These are phyloP conservation scores for Picea abies DNA, from an alignment of 83 land plant species.

Conservation along the genomic window DNA sequence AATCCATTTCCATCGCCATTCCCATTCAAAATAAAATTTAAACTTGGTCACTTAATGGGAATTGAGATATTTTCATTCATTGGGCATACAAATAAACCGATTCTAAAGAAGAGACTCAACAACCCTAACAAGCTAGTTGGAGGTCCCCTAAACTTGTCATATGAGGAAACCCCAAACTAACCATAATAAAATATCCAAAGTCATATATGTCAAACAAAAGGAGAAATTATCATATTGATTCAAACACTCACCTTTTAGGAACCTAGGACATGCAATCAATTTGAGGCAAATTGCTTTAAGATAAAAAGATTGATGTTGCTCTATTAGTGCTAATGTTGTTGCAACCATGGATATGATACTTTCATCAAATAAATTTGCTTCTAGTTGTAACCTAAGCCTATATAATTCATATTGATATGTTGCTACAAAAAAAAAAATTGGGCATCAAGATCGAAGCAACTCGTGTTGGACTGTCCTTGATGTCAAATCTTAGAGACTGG, in stretches of 20 bases:
- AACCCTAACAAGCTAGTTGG: too few species aligned
- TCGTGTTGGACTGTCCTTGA: conserved; percentile 1
- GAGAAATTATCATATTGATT: background rate
- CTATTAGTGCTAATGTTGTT: conserved; percentile 89
- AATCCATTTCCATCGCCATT: too few species aligned
- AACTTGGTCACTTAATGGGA: too few species aligned
- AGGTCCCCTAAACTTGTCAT: too few species aligned
- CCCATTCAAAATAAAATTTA: too few species aligned
- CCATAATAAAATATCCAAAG: background rate
- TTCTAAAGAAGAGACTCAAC: too few species aligned
- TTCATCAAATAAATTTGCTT: conserved; percentile 75
- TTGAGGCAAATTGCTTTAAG: conserved; percentile 79
- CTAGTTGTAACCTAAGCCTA: conserved; percentile 75
- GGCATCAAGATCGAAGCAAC: conserved; percentile 60
- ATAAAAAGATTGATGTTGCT: conserved; percentile 80
- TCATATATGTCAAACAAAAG: background rate
- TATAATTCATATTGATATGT: conserved; percentile 85
- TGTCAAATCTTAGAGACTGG: too few species aligned
- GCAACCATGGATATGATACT: conserved; percentile 83
- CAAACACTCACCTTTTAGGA: conserved; percentile 62
- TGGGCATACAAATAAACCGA: too few species aligned
- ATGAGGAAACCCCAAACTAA: background rate
- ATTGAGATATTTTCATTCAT: too few species aligned
- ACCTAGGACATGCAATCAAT: conserved; percentile 51
- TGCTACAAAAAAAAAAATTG: conserved; percentile 79